Base-by-base conservation (phyloP, 2,329 filamentous ascomycete genomes). In the Escovopsis weberi region DNA sequence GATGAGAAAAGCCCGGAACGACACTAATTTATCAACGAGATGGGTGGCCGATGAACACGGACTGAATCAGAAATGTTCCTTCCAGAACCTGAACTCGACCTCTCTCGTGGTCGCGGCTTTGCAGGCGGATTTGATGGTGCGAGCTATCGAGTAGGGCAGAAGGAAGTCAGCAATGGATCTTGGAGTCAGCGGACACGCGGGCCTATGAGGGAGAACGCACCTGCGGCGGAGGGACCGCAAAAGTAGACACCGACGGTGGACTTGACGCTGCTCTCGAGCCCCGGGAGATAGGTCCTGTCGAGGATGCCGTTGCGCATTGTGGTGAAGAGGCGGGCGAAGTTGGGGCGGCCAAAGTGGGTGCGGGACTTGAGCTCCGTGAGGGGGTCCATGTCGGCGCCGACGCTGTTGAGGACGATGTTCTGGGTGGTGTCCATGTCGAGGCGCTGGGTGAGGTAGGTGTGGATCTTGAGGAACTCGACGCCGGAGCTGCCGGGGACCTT, bases 221-320 rank as follows among this genome's bases (percentile, higher is more conserved):
- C 73, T 54, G 73, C 72, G 50, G 72, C 72, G 48, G 84, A 91
- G 23, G 88, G 88, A 46, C 91, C 91, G 61, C 91, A 98, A 63
- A 96, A 96, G 67, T 98, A 98, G 18, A 98, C 89, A 64, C 91
- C 91, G 11, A 98, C 83, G 33, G 89, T 86, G 4, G 86, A 93
- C 55, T 78, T 75, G 58, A 82, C 71, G 53, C 74, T 81, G 45
- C 76, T 76, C 61, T 93, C 83, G 12, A 95, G 63, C 1, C 87
- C 88, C 42, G 75, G 75, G 55, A 96, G 77, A 57, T 96, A 98
- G 1, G 79, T 83, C 53, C 86, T 77, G 59, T 94, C 78, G 41
- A 86, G 59, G 47, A 98, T 87, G 36, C 89, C 89, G 45, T 93
- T 78, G 37, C 86, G 78, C 86, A 98, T 93, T 1, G 76, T 80